phyloP scores from a whole-genome alignment of 805 yeast species.

The Candida adriatica region DNA sequence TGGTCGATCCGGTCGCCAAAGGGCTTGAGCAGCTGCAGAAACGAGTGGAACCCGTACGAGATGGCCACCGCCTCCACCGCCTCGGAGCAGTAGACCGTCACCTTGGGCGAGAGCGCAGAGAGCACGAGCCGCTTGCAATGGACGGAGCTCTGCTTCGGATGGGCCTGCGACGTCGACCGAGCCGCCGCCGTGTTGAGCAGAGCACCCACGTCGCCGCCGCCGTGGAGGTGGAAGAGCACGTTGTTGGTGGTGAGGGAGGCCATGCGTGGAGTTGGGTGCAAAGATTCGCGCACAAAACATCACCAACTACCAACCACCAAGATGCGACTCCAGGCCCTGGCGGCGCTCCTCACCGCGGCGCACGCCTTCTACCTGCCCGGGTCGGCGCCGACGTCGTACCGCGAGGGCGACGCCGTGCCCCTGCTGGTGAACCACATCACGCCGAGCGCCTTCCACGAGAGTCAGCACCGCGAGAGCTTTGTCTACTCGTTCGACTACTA shows the following conservation, averaged over 20 bases:
- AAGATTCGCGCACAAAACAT: no score
- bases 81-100: slow-evolving; percentile 42
- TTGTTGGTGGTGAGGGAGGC: slow-evolving; percentile 12
- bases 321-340: no score
- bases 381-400: slow-evolving; percentile 88
- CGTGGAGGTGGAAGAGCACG: slow-evolving; percentile 14
- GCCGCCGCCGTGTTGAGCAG: slow-evolving; percentile 8
- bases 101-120: slow-evolving; percentile 45
- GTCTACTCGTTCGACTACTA: slow-evolving; percentile 79
- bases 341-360: slow-evolving; percentile 6
- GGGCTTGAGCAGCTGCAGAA: slow-evolving; percentile 44
- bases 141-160: slow-evolving; percentile 17
- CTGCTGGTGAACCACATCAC: slow-evolving; percentile 86
- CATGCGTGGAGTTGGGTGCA: no score
- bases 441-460: slow-evolving; percentile 50
- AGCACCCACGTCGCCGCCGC: slow-evolving; percentile 13
- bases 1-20: slow-evolving; percentile 50
- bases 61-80: slow-evolving; percentile 40
- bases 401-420: slow-evolving; percentile 64
- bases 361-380: slow-evolving; percentile 88
- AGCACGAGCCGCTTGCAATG: slow-evolving; percentile 22
- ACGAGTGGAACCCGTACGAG: slow-evolving; percentile 32
- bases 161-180: slow-evolving; percentile 3
- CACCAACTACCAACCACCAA: no score
- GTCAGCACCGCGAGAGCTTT: slow-evolving; percentile 38